These are phyloP conservation scores for Botrytis squamosa DNA, from an alignment of 2,329 filamentous ascomycete genomes.

Conservation along the genomic window DNA sequence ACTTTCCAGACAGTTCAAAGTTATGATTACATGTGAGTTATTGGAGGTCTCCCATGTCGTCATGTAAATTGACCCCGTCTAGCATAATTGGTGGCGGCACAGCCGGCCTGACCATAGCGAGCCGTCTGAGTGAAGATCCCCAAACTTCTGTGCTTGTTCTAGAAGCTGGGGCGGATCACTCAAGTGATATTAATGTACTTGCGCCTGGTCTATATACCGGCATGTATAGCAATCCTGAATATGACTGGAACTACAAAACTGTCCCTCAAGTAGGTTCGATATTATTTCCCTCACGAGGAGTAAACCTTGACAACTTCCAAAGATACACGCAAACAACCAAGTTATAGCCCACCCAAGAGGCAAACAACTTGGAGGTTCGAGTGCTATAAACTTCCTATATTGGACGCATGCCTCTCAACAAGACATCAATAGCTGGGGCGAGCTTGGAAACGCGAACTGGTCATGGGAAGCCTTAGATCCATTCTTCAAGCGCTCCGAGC, in stretches of 20 bases:
- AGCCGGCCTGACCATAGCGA: slow-evolving; percentile 23
- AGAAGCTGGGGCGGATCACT: slow-evolving; percentile 25
- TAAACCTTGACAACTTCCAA: background rate
- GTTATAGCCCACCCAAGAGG: slow-evolving; percentile 34
- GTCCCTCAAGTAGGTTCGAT: slow-evolving; percentile 13
- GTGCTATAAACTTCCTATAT: slow-evolving; percentile 41
- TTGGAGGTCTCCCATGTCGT: background rate
- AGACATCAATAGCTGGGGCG: slow-evolving; percentile 44
- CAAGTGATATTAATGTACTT: slow-evolving; percentile 12
- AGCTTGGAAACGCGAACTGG: slow-evolving; percentile 22
- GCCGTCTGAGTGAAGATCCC: slow-evolving; percentile 22
- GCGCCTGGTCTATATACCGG: background rate
- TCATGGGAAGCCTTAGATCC: slow-evolving; percentile 40
- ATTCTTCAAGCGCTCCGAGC: slow-evolving; percentile 41
- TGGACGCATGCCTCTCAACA: slow-evolving; percentile 26
- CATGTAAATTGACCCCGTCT: background rate
- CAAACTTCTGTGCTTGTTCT: slow-evolving; percentile 23
- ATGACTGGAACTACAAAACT: slow-evolving; percentile 25
- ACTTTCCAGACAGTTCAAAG: background rate
- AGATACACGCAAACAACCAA: slow-evolving; percentile 19
- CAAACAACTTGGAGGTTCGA: slow-evolving; percentile 40
- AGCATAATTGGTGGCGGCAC: slow-evolving; percentile 8
- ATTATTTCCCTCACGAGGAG: background rate
- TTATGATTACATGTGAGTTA: slow-evolving; percentile 9
- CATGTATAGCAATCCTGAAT: slow-evolving; percentile 28